Evolutionary conservation across 306 rosid genomes (phyloP).

Genomic region (Vigna angularis): DNA sequence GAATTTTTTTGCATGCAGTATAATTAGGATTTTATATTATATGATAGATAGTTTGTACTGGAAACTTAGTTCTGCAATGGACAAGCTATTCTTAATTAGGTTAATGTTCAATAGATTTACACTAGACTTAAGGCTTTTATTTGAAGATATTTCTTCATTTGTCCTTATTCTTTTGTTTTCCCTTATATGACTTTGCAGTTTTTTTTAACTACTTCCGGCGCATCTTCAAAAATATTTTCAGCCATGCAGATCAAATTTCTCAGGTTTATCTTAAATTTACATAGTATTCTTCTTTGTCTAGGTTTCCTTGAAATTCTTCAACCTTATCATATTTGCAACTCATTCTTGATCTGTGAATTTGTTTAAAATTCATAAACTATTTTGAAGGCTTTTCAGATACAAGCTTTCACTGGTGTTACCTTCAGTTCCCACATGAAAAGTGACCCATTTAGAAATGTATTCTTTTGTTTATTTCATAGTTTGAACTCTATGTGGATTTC

Average conservation of each 20-base stretch:
- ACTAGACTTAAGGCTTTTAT: constrained; percentile 19
- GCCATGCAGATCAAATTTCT: constrained; percentile 95
- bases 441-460: constrained; percentile 6
- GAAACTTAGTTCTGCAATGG: constrained; percentile 19
- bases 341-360: constrained; percentile 1
- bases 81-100: not conserved
- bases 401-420: not conserved
- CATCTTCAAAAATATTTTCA: constrained; percentile 92
- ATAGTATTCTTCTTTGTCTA: not conserved
- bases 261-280: constrained; percentile 62
- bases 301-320: constrained; percentile 14
- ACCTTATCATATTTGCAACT: constrained; percentile 5
- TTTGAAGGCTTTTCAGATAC: not conserved
- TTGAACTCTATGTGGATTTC: constrained; percentile 25
- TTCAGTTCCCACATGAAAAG: constrained; percentile 12
- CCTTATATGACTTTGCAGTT: constrained; percentile 58
- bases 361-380: constrained; percentile 4
- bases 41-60: constrained; percentile 25
- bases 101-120: constrained; percentile 16
- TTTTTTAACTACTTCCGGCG: constrained; percentile 87
- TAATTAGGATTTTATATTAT: constrained; percentile 8
- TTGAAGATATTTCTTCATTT: constrained; percentile 24
- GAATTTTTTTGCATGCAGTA: constrained; percentile 7
- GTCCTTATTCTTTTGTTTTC: not conserved
- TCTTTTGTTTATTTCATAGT: constrained; percentile 28